These are phyloP conservation scores for Pyrenophora graminea DNA, from an alignment of 2,329 filamentous ascomycete species.

Conservation along the genomic window DNA sequence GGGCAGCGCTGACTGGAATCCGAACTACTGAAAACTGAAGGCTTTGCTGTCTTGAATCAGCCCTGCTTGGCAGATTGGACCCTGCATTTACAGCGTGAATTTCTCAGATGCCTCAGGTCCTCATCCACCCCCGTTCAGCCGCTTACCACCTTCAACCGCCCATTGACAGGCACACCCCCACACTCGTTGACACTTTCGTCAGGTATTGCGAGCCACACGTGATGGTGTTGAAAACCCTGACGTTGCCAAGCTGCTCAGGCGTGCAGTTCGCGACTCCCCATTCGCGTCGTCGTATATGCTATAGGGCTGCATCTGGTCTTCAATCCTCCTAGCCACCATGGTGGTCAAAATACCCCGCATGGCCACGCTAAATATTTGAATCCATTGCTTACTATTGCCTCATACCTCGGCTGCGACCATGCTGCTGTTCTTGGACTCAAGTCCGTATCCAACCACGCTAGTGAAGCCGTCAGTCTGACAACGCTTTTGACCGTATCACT, in stretches of 20 bases:
- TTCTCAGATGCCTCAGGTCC: slow-evolving; percentile 10
- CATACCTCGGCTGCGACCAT: too few species aligned
- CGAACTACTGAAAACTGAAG: slow-evolving; percentile 16
- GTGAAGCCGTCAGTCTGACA: too few species aligned
- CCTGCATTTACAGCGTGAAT: slow-evolving; percentile 18
- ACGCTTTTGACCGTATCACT: too few species aligned
- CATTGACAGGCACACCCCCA: slow-evolving; percentile 13
- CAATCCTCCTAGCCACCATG: not conserved
- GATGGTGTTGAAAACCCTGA: slow-evolving; percentile 8
- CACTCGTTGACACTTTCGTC: slow-evolving; percentile 19
- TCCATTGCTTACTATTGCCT: too few species aligned
- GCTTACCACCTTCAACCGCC: slow-evolving; percentile 14
- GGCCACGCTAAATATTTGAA: too few species aligned
- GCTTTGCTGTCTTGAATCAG: slow-evolving; percentile 14
- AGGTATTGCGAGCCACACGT: slow-evolving; percentile 33
- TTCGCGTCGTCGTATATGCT: not conserved
- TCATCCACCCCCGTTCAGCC: slow-evolving; percentile 21
- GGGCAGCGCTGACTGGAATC: slow-evolving; percentile 17
- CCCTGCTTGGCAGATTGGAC: slow-evolving; percentile 24
- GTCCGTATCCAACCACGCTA: too few species aligned
- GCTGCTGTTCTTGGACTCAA: too few species aligned
- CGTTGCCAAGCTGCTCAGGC: not conserved
- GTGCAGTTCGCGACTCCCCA: not conserved
- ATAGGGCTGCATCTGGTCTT: too few species aligned
- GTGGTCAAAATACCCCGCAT: not conserved